These are phyloP conservation scores for Bassia scoparia DNA, from an alignment of 148 eudicot genomes.

Conservation along the genomic window DNA sequence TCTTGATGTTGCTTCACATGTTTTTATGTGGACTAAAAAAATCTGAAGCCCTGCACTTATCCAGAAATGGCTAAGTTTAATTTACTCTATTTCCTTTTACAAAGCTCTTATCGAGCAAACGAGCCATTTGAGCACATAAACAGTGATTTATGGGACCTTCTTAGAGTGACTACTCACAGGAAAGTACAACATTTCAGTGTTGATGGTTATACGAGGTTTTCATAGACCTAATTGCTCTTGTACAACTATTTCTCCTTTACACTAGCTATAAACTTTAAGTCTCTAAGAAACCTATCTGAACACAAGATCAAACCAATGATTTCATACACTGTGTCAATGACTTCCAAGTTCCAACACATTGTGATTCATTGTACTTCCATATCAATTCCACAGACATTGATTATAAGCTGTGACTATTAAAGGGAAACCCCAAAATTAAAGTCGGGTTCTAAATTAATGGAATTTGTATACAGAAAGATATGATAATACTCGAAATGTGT, in stretches of 20 bases:
- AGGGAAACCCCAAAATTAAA: neutral
- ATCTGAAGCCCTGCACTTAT: no score
- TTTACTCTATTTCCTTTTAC: neutral
- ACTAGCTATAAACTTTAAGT: neutral
- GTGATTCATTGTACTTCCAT: neutral
- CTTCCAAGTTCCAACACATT: neutral
- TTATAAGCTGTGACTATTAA: neutral
- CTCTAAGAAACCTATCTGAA: neutral
- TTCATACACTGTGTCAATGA: neutral
- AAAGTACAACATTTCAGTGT: neutral
- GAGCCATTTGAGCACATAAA: neutral
- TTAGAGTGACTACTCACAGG: neutral
- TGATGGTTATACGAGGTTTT: neutral
- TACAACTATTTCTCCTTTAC: neutral
- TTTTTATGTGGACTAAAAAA: no score
- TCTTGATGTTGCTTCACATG: neutral
- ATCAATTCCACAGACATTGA: neutral
- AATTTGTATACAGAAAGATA: no score
- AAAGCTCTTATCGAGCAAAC: neutral
- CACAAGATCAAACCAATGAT: neutral
- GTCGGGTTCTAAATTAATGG: neutral
- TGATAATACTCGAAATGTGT: no score
- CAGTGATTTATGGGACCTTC: neutral
- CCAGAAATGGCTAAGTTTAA: neutral
- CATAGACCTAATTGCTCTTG: neutral